Percentiles rank a stretch among this genome's conserved stretches.
phyloP scores from a whole-genome alignment of 495 filamentous ascomycete genomes.

The Aspergillus coremiiformis region DNA sequence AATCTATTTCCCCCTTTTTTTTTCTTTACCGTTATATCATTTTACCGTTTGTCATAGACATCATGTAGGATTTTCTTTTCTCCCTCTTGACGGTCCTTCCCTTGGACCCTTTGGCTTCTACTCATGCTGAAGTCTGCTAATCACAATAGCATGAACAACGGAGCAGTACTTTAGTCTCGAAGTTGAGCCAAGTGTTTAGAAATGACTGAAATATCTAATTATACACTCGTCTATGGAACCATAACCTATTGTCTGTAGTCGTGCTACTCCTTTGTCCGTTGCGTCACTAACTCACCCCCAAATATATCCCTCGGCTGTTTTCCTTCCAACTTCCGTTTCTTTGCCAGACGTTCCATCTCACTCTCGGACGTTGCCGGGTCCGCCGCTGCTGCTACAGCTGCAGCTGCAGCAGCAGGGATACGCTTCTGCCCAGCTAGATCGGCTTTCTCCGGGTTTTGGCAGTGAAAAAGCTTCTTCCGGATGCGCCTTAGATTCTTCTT shows the following conservation, averaged over 20 bases:
- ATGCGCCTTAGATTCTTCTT: constrained; percentile 49
- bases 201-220: not conserved
- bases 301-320: constrained; percentile 32
- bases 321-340: constrained; percentile 37
- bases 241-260: not conserved
- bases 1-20: constrained; percentile 13
- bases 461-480: constrained; percentile 69
- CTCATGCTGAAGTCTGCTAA: not conserved
- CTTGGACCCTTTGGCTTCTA: not conserved
- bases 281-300: constrained; percentile 34
- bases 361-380: constrained; percentile 32
- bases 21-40: constrained; percentile 4
- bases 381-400: constrained; percentile 9
- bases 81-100: not conserved
- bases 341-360: constrained; percentile 37
- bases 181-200: not conserved
- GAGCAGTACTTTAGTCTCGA: not conserved
- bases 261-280: constrained; percentile 26
- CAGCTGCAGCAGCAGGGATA: constrained; percentile 14
- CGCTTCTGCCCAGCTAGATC: constrained; percentile 41
- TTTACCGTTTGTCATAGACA: not conserved
- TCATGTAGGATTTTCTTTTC: not conserved
- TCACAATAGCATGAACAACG: not conserved
- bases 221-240: not conserved
- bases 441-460: constrained; percentile 61